Evolutionary conservation across 2,329 filamentous ascomycete species (phyloP).

Genomic region (Gyromitra esculenta): DNA sequence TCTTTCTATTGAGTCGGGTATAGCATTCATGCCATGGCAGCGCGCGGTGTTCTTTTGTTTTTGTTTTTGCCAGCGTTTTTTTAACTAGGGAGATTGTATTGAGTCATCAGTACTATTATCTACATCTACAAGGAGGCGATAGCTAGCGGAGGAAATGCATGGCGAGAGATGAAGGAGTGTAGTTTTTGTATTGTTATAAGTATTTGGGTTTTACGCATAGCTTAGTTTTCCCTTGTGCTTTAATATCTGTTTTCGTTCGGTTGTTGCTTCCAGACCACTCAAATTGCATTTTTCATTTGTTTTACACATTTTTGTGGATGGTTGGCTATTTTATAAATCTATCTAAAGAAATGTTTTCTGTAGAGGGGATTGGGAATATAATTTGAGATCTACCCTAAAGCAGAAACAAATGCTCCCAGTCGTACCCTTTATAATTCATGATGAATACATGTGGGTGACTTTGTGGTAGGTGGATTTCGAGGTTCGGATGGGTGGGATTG

Average conservation of each 20-base stretch:
- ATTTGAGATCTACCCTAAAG: background rate
- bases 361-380: background rate
- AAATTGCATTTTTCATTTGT: conserved; percentile 10
- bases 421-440: background rate
- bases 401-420: background rate
- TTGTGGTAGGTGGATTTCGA: background rate
- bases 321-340: conserved; percentile 7
- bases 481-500: background rate
- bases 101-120: conserved; percentile 30
- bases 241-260: background rate
- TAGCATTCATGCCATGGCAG: conserved; percentile 26
- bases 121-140: conserved; percentile 29
- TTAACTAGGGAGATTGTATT: conserved; percentile 3
- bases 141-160: conserved; percentile 10
- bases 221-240: conserved; percentile 10
- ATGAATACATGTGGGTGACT: background rate
- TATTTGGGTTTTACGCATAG: conserved; percentile 37
- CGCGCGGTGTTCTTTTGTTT: conserved; percentile 40
- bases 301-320: background rate
- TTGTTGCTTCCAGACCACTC: background rate
- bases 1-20: conserved; percentile 25
- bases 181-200: conserved; percentile 20
- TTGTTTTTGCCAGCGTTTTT: conserved; percentile 2
- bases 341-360: background rate
- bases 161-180: background rate